These are phyloP conservation scores for Wallacemonas sp. DNA, from an alignment of 208 protist genomes.

Conservation along the genomic window DNA sequence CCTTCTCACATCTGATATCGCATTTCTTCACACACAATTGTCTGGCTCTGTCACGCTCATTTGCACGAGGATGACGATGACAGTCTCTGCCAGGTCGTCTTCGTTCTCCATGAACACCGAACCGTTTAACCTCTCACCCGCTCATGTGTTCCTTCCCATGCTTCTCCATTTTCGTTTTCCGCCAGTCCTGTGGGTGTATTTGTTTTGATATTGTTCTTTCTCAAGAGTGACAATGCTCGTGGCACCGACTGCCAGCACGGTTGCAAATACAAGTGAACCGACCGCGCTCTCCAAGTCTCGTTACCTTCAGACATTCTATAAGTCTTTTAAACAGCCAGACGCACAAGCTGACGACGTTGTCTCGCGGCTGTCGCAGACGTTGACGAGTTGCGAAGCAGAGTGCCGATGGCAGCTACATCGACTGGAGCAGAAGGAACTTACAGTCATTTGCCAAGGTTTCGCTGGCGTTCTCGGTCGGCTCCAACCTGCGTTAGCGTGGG, in stretches of 20 bases:
- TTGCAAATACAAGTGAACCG: too few relatives aligned
- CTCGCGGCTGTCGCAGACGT: not conserved
- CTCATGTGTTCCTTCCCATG: not conserved
- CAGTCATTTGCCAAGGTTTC: slow-evolving; percentile 26
- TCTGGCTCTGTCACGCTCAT: too few relatives aligned
- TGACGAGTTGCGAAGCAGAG: not conserved
- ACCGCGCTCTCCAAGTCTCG: too few relatives aligned
- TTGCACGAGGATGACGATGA: too few relatives aligned
- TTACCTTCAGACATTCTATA: slow-evolving; percentile 48
- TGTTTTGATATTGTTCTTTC: not conserved
- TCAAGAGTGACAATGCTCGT: too few relatives aligned
- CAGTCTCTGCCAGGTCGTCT: too few relatives aligned
- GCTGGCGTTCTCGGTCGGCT: slow-evolving; percentile 21
- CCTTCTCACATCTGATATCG: too few relatives aligned
- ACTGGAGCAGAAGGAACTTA: slow-evolving; percentile 29
- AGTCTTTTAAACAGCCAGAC: slow-evolving; percentile 30
- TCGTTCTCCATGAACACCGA: too few relatives aligned
- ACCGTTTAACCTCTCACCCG: too few relatives aligned
- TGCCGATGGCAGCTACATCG: slow-evolving; percentile 10
- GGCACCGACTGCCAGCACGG: too few relatives aligned
- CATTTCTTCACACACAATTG: too few relatives aligned
- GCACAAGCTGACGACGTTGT: slow-evolving; percentile 10
- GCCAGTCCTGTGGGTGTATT: not conserved
- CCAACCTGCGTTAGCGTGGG: slow-evolving; percentile 15
- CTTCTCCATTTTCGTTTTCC: slow-evolving; percentile 8